Base-by-base conservation (phyloP, 768 basidiomycete species). In the Psilocybe cubensis region DNA sequence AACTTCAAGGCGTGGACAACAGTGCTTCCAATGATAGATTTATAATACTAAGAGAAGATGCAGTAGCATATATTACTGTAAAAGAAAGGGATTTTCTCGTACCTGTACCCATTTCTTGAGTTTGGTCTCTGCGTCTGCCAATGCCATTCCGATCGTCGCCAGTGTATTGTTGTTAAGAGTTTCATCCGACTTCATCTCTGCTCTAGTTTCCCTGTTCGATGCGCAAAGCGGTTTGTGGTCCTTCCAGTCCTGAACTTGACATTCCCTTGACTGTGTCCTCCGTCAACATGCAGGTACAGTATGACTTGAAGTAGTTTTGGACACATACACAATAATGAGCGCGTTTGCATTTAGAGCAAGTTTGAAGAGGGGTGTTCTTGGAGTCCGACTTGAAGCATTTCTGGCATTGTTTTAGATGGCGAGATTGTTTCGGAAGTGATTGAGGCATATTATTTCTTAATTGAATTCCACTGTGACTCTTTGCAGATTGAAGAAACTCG, bases 271-370 rank as follows among this genome's bases (percentile, higher is more conserved):
- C 58, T 59, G 27, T 5, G 9, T 8, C 2, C 33, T 11, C 35
- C 8, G 31, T 33, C 31, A 14, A 38, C n/a, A 17, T 21, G 14
- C n/a, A 20, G 11, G 20, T 38, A 18, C 24, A 40, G 17, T 9
- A 24, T 17, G 18, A 9, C 8, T 23, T 21, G 2, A n/a, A 5
- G 42, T 17, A 52, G 25, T 29, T 8, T 12, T 7, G 5, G 11
- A 9, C 1, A 52, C 59, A 18, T 45, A 52, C 54, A 23, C 51
- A 56, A 24, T 56, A 61, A 49, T 57, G 59, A 17, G 59, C 52
- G 8, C 59, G 51, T 28, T 57, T 61, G 52, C 59, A 61, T 45
- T 54, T 43, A 4, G 59, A 47, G 49, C 55, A 61, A 3, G 51
- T 28, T 3, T 17, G 38, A 20, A 61, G 52, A 18, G 33, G 55